These are phyloP conservation scores for Naganishia friedmannii DNA, from an alignment of 768 basidiomycete species.

Conservation along the genomic window DNA sequence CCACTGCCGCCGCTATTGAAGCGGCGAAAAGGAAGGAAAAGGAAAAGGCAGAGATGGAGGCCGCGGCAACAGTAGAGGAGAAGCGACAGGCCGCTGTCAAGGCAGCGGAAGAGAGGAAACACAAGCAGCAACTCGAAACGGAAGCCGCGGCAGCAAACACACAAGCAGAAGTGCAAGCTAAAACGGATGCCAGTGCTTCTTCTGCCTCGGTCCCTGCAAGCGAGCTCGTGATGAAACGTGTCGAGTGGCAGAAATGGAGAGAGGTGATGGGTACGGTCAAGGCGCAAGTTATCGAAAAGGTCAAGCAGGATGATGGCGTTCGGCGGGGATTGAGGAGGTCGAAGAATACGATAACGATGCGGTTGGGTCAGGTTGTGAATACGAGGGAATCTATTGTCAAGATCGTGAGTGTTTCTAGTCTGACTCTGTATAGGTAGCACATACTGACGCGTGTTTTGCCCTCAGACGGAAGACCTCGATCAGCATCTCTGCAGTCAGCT, in stretches of 20 bases:
- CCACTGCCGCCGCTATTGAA: background rate
- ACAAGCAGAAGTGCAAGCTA: conserved; percentile 18
- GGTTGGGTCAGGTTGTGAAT: conserved; percentile 49
- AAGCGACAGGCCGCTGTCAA: conserved; percentile 20
- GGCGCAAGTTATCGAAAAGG: conserved; percentile 54
- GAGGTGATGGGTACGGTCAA: conserved; percentile 46
- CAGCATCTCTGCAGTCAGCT: conserved; percentile 53
- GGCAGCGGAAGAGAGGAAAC: conserved; percentile 23
- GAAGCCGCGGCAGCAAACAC: conserved; percentile 26
- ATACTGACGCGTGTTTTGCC: conserved; percentile 5
- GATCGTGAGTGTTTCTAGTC: conserved; percentile 38
- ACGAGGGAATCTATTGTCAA: conserved; percentile 37
- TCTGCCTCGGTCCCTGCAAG: background rate
- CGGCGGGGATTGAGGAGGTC: conserved; percentile 36
- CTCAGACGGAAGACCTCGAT: conserved; percentile 50
- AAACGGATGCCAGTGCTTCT: background rate
- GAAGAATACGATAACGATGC: conserved; percentile 46
- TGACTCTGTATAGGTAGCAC: background rate
- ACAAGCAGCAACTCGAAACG: conserved; percentile 23
- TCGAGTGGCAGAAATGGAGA: conserved; percentile 43
- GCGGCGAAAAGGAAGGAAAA: conserved; percentile 17
- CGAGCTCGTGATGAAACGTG: conserved; percentile 28
- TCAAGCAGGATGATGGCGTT: conserved; percentile 60
- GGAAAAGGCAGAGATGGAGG: conserved; percentile 31
- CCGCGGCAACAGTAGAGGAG: conserved; percentile 21